Base-by-base conservation (phyloP, 441 rosid genomes). In the Isatis lusitanica region DNA sequence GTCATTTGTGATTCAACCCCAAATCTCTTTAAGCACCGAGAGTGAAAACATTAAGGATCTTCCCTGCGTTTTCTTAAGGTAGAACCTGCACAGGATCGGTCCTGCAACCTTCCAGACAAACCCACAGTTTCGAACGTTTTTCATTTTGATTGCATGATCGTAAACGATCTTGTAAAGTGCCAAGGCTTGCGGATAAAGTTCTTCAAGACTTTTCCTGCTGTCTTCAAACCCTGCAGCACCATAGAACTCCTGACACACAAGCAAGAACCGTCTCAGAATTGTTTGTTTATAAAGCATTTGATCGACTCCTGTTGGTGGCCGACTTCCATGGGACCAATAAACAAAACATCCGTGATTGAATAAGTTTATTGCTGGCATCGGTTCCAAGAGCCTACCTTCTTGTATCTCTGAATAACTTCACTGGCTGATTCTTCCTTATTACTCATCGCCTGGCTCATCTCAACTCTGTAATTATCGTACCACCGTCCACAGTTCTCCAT, bases 81-180 rank as follows among this genome's bases (percentile, higher is more conserved):
- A 83, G 0, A 79, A 31, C 30, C 31, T 61, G 78, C 85, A 87
- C 4, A 93, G 75, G 6, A 87, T 89, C 7, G 85, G 52, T 16
- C 98, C 91, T 18, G 98, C 94, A 31, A 84, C 75, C 53, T 24
- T 88, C 98, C 97, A 91, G 31, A 84, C 93, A 67, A 89, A 89
- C 1, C 74, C n/a, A 48, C 98, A 89, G 13, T 24, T 47, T 0
- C 3, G 0, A 0, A 53, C 83, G 0, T 6, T 6, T 0, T 66
- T 10, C 4, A 0, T 0, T 1, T 5, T 0, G 38, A 9, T 75
- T 0, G 94, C 94, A 42, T 75, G 44, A 13, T 84, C 79, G 1
- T 88, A 91, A 13, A 36, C 69, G 2, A 80, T 24, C 33, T 87
- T 60, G 35, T 91, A 91, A 1, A 93, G 78, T 1, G 93, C 92